Percentiles rank a stretch among this genome's conserved stretches.
Conservation (phyloP, 768 basidiomycete genomes). For the Trametes gibbosa region DNA sequence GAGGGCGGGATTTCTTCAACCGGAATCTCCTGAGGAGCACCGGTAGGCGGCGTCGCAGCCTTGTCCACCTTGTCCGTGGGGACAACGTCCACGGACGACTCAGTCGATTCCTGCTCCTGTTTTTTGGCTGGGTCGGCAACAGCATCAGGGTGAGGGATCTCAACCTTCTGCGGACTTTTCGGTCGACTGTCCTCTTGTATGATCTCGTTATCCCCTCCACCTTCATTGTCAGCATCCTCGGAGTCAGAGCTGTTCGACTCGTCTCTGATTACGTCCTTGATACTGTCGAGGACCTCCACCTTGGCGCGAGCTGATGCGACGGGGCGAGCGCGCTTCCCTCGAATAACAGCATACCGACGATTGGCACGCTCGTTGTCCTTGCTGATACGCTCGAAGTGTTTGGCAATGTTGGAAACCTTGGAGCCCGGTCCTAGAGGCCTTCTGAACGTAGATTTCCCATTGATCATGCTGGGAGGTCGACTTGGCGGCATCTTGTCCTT, state of each 20-base stretch:
- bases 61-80: background rate
- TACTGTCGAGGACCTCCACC: constrained; percentile 84
- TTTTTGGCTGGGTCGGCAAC: background rate
- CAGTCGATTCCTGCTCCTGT: background rate
- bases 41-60: background rate
- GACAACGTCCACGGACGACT: background rate
- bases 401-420: constrained; percentile 85
- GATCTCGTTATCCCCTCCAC: constrained; percentile 54
- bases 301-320: constrained; percentile 86
- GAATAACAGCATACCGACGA: constrained; percentile 80
- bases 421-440: constrained; percentile 49
- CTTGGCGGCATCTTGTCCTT: constrained; percentile 38
- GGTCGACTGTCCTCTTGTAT: constrained; percentile 29
- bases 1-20: constrained; percentile 31
- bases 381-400: constrained; percentile 85
- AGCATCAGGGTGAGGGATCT: background rate
- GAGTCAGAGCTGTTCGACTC: constrained; percentile 74
- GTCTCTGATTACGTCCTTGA: constrained; percentile 87
- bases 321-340: constrained; percentile 84
- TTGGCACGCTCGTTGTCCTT: constrained; percentile 73
- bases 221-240: constrained; percentile 65
- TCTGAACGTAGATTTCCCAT: constrained; percentile 53
- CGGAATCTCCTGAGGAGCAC: constrained; percentile 3
- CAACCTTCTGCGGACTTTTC: constrained; percentile 13
- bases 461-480: constrained; percentile 42